Conservation (phyloP, 2,329 filamentous ascomycete species). For the Aspergillus sp. region DNA sequence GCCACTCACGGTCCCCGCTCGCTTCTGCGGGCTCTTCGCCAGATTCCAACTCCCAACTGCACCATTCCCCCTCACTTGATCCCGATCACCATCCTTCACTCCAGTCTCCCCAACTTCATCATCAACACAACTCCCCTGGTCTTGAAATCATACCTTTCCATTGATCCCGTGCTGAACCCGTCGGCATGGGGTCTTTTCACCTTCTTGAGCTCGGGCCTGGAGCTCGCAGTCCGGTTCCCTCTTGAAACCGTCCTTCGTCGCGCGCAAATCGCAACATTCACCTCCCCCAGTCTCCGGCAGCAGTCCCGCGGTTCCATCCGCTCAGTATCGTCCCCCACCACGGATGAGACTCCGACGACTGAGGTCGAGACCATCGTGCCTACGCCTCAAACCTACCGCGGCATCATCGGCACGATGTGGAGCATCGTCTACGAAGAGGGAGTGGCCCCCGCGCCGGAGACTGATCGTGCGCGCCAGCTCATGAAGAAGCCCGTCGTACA, state of each 20-base stretch:
- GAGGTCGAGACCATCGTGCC: slow-evolving; percentile 74
- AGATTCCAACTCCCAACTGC: slow-evolving; percentile 71
- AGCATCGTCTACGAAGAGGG: slow-evolving; percentile 84
- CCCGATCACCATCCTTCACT: slow-evolving; percentile 83
- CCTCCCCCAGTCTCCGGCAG: slow-evolving; percentile 53
- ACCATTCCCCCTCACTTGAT: slow-evolving; percentile 70
- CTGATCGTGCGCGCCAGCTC: slow-evolving; percentile 39
- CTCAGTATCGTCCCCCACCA: slow-evolving; percentile 15
- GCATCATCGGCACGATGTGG: slow-evolving; percentile 91
- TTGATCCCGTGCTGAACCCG: slow-evolving; percentile 80
- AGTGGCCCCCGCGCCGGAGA: slow-evolving; percentile 48
- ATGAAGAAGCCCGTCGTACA: slow-evolving; percentile 41
- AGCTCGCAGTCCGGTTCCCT: slow-evolving; percentile 83
- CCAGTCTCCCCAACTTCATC: slow-evolving; percentile 79
- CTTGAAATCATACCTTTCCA: slow-evolving; percentile 77
- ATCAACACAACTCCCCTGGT: slow-evolving; percentile 81
- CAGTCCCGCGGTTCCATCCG: slow-evolving; percentile 27
- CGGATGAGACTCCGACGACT: slow-evolving; percentile 20
- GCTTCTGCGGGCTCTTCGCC: slow-evolving; percentile 74
- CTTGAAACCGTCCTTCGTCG: slow-evolving; percentile 89
- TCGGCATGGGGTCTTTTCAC: slow-evolving; percentile 78
- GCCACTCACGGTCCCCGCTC: slow-evolving; percentile 73
- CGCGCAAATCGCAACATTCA: slow-evolving; percentile 76
- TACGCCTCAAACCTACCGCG: slow-evolving; percentile 72
- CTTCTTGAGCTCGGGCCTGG: slow-evolving; percentile 76